Evolutionary conservation across 2,329 filamentous ascomycete genomes (phyloP), one percentile per base, ranked within the genome.

Genomic region (Gremmenia infestans): DNA sequence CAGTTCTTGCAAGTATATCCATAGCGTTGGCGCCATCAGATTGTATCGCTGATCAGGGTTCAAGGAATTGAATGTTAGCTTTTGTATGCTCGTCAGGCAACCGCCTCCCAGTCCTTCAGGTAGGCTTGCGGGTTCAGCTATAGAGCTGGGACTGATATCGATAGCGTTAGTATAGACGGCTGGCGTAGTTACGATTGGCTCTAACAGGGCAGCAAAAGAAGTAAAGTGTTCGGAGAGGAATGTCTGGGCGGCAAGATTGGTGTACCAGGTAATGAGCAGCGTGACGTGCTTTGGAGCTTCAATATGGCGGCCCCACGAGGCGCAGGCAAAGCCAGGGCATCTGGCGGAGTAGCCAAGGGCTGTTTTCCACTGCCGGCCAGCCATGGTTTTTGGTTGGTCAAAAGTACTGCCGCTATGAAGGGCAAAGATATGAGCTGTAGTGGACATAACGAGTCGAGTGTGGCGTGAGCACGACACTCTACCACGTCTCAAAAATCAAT

Each of bases 261-360:
- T 32, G 25, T 7, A 2, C 47, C 12, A n/a, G 23, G 11, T 54
- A 48, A 59, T 59, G 11, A 58, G 58, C n/a, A 60, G 50, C 23
- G 58, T 59, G 23, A 56, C 39, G 11, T 49, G 54, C 32, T 48
- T 40, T 43, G 53, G 47, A 40, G 47, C 48, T 15, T 42, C 46
- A 19, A 50, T 39, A 9, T 28, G 46, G 50, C 28, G 47, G 25
- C 47, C 47, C 47, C 47, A 48, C 37, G 1, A 39, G 37, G n/a
- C 37, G 14, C 12, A 7, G 28, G 23, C 9, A 48, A 35, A 22
- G 25, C 28, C 28, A 14, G 47, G 47, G 15, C 23, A 48, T n/a
- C 23, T 32, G 47, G 17, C 15, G 6, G 32, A 12, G 32, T 32
- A 48, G 23, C 25, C 28, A 32, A 48, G 23, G 28, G 47, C 47